Evolutionary conservation across 352 stramenopile genomes (phyloP).

Genomic region (Phytopythium kandeliae): DNA sequence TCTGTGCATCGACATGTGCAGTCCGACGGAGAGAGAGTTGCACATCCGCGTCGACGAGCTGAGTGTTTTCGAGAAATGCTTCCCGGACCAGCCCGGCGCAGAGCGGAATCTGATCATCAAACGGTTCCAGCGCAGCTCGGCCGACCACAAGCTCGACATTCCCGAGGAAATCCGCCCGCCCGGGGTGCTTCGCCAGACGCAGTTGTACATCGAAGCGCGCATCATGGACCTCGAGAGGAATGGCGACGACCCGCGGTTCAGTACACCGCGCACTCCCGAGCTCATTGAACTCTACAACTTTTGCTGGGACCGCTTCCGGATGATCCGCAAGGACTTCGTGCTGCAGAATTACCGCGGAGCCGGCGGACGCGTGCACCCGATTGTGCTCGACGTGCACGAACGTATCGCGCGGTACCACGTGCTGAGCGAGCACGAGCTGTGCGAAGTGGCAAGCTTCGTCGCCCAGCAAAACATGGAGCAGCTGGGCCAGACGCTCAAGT

Average conservation of each 20-base stretch:
- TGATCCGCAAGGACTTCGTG: constrained; percentile 96
- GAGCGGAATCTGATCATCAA: constrained; percentile 82
- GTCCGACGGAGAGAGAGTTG: constrained; percentile 66
- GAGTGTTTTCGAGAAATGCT: constrained; percentile 84
- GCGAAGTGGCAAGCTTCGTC: constrained; percentile 75
- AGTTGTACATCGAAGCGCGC: constrained; percentile 80
- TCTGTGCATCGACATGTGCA: constrained; percentile 83
- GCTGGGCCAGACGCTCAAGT: constrained; percentile 84
- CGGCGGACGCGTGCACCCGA: constrained; percentile 89
- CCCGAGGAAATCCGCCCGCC: constrained; percentile 72
- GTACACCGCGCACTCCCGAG: constrained; percentile 59
- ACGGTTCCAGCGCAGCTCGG: constrained; percentile 82
- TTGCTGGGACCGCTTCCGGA: constrained; percentile 94
- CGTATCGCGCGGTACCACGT: constrained; percentile 94
- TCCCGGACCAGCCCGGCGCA: constrained; percentile 41
- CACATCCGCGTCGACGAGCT: constrained; percentile 84
- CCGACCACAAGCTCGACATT: constrained; percentile 84
- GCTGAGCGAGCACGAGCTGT: constrained; percentile 93
- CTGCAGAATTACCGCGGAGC: constrained; percentile 95
- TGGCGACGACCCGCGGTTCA: constrained; percentile 65
- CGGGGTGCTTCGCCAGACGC: constrained; percentile 68
- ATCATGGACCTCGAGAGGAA: constrained; percentile 80
- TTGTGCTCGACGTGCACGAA: constrained; percentile 92
- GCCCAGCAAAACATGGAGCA: constrained; percentile 90
- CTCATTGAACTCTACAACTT: constrained; percentile 95